Percentiles rank a stretch among this genome's conserved stretches.
Evolutionary conservation across 192 early-diverging fungal species (phyloP).

Genomic region (Coemansia sp.): DNA sequence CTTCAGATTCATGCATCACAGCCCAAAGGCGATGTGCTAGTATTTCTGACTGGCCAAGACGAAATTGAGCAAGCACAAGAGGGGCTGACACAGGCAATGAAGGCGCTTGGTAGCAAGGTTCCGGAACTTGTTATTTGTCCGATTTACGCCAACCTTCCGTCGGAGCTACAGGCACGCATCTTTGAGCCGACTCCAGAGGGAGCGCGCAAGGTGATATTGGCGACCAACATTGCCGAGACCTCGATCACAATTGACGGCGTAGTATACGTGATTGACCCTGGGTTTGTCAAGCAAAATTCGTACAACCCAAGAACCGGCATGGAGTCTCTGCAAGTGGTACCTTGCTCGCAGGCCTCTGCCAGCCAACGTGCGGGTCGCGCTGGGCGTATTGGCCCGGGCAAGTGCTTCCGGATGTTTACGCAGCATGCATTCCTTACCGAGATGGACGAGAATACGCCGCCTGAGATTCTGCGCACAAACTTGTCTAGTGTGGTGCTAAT

Average conservation of each 20-base stretch:
- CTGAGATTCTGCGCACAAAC: constrained; percentile 97
- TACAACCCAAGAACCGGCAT: constrained; percentile 95
- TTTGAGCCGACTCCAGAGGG: constrained; percentile 97
- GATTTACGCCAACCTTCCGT: constrained; percentile 94
- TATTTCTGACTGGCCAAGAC: constrained; percentile 98
- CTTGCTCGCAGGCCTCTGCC: constrained; percentile 91
- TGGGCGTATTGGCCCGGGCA: constrained; percentile 94
- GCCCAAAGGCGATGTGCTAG: constrained; percentile 84
- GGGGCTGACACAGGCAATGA: constrained; percentile 68
- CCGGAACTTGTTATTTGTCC: constrained; percentile 90
- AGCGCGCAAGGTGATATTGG: constrained; percentile 90
- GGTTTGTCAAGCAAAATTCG: constrained; percentile 93
- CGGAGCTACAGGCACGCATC: constrained; percentile 94
- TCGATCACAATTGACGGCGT: constrained; percentile 97
- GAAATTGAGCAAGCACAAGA: constrained; percentile 96
- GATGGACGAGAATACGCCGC: constrained; percentile 90
- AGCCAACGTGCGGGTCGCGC: constrained; percentile 94
- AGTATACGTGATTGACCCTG: constrained; percentile 96
- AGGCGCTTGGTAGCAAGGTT: constrained; percentile 83
- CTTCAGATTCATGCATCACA: constrained; percentile 93
- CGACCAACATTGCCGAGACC: constrained; percentile 99
- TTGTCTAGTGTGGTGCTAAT: constrained; percentile 84
- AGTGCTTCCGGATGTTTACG: constrained; percentile 96
- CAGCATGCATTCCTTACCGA: constrained; percentile 90
- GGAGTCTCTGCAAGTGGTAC: constrained; percentile 95